These are phyloP conservation scores for Aspergillus bertholletiae DNA, from an alignment of 495 filamentous ascomycete species.

Conservation along the genomic window DNA sequence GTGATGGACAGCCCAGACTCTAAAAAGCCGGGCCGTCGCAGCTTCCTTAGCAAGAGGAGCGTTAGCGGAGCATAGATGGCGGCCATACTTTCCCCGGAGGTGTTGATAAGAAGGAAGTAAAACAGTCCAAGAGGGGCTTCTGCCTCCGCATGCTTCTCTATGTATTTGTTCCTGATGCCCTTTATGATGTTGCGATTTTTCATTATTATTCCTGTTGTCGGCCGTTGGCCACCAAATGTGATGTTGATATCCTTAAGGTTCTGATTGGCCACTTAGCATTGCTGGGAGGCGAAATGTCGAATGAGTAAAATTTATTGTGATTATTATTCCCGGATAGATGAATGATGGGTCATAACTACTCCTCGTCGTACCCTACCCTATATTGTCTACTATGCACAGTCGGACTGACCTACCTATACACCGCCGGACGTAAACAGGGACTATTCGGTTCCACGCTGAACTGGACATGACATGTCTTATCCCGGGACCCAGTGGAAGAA, in stretches of 20 bases:
- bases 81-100: background rate
- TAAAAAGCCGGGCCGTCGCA: slow-evolving; percentile 40
- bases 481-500: background rate
- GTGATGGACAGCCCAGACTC: slow-evolving; percentile 54
- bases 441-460: background rate
- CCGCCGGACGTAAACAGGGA: background rate
- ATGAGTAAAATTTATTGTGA: background rate
- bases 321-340: background rate
- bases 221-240: slow-evolving; percentile 1
- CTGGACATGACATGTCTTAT: background rate
- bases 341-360: background rate
- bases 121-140: background rate
- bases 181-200: background rate
- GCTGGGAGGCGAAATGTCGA: background rate
- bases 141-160: background rate
- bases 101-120: background rate
- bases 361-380: no score
- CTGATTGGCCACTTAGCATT: background rate
- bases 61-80: slow-evolving; percentile 39
- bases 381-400: background rate
- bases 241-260: slow-evolving; percentile 4
- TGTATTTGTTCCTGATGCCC: background rate
- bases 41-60: slow-evolving; percentile 57
- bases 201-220: background rate
- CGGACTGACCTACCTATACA: background rate